These are phyloP conservation scores for Suillus americanus DNA, from an alignment of 768 basidiomycete species.

Conservation along the genomic window DNA sequence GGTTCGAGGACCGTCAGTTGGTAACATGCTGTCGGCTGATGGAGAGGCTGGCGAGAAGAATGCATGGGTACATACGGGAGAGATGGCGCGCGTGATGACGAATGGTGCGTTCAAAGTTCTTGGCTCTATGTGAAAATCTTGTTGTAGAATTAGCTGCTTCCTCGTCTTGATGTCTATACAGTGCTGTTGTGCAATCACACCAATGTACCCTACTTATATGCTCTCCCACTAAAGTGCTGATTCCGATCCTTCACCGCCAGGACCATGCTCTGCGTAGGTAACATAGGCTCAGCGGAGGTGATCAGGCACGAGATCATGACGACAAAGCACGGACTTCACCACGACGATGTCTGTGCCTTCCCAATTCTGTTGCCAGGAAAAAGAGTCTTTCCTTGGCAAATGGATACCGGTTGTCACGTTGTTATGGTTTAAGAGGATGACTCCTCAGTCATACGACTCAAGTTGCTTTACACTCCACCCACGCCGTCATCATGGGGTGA, in stretches of 20 bases:
- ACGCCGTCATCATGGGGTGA: background rate
- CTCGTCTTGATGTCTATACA: background rate
- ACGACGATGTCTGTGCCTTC: background rate
- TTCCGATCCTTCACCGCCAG: background rate
- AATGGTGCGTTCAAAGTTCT: slow-evolving; percentile 62
- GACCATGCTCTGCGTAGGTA: background rate
- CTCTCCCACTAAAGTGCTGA: slow-evolving; percentile 6
- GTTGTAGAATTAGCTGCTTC: background rate
- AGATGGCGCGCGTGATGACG: slow-evolving; percentile 50
- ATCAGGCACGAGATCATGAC: background rate
- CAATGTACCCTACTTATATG: background rate
- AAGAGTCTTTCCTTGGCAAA: background rate
- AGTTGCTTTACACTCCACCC: background rate
- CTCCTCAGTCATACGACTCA: background rate
- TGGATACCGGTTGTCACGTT: background rate
- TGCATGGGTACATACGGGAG: slow-evolving; percentile 48
- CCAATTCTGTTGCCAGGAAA: background rate
- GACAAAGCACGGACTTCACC: background rate
- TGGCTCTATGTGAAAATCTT: slow-evolving; percentile 6
- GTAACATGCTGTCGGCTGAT: slow-evolving; percentile 45
- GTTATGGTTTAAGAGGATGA: background rate
- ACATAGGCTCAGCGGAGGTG: background rate
- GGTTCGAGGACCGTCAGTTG: slow-evolving; percentile 75
- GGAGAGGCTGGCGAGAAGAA: slow-evolving; percentile 34
- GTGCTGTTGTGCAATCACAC: background rate